Conservation (phyloP, 176 grass and related monocot species). For the Phyllostachys edulis region DNA sequence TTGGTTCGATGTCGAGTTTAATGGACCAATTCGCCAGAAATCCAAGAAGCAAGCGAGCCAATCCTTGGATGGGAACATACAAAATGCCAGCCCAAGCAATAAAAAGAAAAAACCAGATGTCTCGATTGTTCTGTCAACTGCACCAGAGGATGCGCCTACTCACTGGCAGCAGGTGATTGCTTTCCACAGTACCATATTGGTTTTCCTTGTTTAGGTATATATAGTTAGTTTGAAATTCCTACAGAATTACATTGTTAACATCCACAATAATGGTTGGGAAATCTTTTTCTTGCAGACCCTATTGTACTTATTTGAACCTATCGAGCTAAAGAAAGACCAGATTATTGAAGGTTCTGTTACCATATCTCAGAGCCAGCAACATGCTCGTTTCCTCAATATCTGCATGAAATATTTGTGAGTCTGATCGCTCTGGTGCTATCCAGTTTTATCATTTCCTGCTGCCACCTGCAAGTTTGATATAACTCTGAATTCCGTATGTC, state of each 20-base stretch:
- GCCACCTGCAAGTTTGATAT: constrained; percentile 4
- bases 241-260: constrained; percentile 2
- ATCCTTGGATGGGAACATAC: constrained; percentile 32
- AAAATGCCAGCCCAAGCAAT: constrained; percentile 44
- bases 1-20: constrained; percentile 98
- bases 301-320: constrained; percentile 85
- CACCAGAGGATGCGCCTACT: constrained; percentile 86
- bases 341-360: constrained; percentile 91
- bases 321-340: constrained; percentile 85
- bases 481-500: background rate
- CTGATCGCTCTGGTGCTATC: background rate
- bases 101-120: constrained; percentile 72
- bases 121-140: constrained; percentile 82
- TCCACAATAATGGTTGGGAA: constrained; percentile 6
- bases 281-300: constrained; percentile 56
- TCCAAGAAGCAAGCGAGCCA: constrained; percentile 48
- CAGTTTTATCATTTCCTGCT: constrained; percentile 2
- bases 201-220: background rate
- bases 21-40: constrained; percentile 62
- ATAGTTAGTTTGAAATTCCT: constrained; percentile 12
- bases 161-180: constrained; percentile 93
- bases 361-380: constrained; percentile 80
- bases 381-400: constrained; percentile 84
- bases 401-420: constrained; percentile 84
- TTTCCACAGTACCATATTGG: background rate